Conservation (phyloP, 1,139 yeast species). For the Ashbya aceris region DNA sequence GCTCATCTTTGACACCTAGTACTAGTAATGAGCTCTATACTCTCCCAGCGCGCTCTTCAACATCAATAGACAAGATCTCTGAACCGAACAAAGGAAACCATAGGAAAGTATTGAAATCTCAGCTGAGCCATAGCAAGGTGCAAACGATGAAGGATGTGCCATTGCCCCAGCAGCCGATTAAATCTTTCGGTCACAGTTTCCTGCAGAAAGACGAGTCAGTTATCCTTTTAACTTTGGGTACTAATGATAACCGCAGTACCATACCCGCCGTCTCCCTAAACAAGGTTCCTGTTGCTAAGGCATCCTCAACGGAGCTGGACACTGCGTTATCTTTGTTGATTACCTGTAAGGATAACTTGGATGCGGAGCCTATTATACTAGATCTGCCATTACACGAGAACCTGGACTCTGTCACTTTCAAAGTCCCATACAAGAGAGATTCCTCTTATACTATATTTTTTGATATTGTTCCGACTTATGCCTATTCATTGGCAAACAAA, state of each 20-base stretch:
- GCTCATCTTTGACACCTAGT: conserved; percentile 4
- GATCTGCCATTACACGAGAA: conserved; percentile 85
- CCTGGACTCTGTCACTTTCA: conserved; percentile 75
- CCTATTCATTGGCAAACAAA: conserved; percentile 30
- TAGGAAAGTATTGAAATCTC: conserved; percentile 11
- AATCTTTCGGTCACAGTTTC: conserved; percentile 81
- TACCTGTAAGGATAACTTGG: conserved; percentile 43
- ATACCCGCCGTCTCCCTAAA: conserved; percentile 61
- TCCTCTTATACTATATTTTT: conserved; percentile 62
- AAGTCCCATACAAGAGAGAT: conserved; percentile 41
- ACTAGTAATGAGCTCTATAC: conserved; percentile 11
- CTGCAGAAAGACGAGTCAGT: conserved; percentile 56
- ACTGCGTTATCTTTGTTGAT: conserved; percentile 77
- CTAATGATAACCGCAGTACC: conserved; percentile 63
- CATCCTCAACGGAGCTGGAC: conserved; percentile 74
- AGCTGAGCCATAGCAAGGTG: conserved; percentile 9
- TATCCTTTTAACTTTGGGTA: conserved; percentile 73
- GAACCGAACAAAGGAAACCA: conserved; percentile 18
- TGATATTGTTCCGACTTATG: conserved; percentile 91
- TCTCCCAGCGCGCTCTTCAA: conserved; percentile 10
- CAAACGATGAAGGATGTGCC: conserved; percentile 2
- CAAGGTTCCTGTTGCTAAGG: conserved; percentile 63
- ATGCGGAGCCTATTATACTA: conserved; percentile 58
- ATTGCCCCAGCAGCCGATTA: conserved; percentile 40
- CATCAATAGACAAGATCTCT: conserved; percentile 37